These are phyloP conservation scores for Rhizopogon parksii DNA, from an alignment of 1,284 basidiomycete genomes.

Conservation along the genomic window DNA sequence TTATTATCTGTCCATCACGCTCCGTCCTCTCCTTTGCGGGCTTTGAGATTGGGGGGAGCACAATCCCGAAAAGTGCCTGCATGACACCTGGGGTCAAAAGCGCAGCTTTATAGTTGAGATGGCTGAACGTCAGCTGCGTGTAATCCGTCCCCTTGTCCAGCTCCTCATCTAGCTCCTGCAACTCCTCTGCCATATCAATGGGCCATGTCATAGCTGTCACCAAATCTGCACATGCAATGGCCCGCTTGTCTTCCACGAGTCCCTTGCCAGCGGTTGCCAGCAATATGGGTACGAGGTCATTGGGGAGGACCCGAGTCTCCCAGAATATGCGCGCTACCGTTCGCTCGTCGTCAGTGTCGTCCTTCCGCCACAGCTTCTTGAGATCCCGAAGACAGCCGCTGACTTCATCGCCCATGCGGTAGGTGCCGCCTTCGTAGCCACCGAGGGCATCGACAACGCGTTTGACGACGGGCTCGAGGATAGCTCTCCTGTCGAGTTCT, in stretches of 20 bases:
- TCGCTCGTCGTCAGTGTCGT: conserved; percentile 91
- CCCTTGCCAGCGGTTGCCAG: conserved; percentile 74
- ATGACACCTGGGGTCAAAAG: conserved; percentile 62
- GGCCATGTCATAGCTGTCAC: conserved; percentile 97
- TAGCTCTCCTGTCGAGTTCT: conserved; percentile 32
- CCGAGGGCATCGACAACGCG: conserved; percentile 73
- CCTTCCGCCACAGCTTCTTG: conserved; percentile 91
- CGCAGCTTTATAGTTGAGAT: conserved; percentile 82
- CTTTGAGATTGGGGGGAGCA: conserved; percentile 65
- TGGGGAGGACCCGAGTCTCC: conserved; percentile 72
- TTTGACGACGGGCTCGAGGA: conserved; percentile 60
- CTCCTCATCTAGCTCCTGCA: conserved; percentile 83
- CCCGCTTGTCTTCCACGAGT: conserved; percentile 74
- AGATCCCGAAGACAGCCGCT: conserved; percentile 85
- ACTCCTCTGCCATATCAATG: conserved; percentile 86
- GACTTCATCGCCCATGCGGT: conserved; percentile 80
- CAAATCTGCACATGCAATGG: conserved; percentile 81
- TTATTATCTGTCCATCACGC: conserved; percentile 80
- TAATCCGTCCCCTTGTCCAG: conserved; percentile 77
- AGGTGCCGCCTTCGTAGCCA: conserved; percentile 60
- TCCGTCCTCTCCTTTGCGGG: conserved; percentile 58
- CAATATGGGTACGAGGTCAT: conserved; percentile 83
- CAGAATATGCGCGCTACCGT: conserved; percentile 90
- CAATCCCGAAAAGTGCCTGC: conserved; percentile 61
- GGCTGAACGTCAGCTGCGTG: conserved; percentile 71